Evolutionary conservation across 306 rosid species (phyloP), one percentile per base, ranked within the genome.

Genomic region (Acmispon strigosus): DNA sequence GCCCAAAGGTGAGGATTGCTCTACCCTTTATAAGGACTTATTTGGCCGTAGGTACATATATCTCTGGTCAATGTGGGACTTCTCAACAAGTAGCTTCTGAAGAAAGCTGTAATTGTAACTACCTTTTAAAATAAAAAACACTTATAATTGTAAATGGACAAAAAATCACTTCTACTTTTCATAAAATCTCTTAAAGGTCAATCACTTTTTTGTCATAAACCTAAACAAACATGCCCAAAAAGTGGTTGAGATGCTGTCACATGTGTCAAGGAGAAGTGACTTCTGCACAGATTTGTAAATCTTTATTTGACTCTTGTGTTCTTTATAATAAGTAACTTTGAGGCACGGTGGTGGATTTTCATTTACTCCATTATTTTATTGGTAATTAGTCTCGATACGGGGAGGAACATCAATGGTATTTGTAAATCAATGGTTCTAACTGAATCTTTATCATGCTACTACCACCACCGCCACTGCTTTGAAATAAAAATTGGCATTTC

Each of bases 191-290:
- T 27, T 1, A 27, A 27, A 4, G 32, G 32, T 3, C 32, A 27
- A 27, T 27, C 32, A 27, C 32, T 27, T 27, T 27, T 22, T n/a
- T n/a, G n/a, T n/a, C n/a, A n/a, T n/a, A n/a, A n/a, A n/a, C 27
- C 3, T 22, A 3, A 22, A 22, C 27, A 22, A 22, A 22, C 27
- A 22, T 22, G 27, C 27, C 27, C 27, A 22, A 3, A 22, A 54
- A 55, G 66, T 45, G 45, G 55, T 55, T 37, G 59, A 36, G 29
- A 59, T 69, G 65, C 51, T 56, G 14, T 60, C 69, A 54, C 42
- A 62, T 43, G 65, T 61, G 65, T 27, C 59, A 61, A 51, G 45
- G 62, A 9, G 27, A 32, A 54, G 51, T 51, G 62, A 76, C 68
- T 2, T 68, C 8, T 3, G 7, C 10, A 42, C 44, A 16, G 37